These are phyloP conservation scores for Linnemannia schmuckeri DNA, from an alignment of 192 early-diverging fungal genomes.

Conservation along the genomic window DNA sequence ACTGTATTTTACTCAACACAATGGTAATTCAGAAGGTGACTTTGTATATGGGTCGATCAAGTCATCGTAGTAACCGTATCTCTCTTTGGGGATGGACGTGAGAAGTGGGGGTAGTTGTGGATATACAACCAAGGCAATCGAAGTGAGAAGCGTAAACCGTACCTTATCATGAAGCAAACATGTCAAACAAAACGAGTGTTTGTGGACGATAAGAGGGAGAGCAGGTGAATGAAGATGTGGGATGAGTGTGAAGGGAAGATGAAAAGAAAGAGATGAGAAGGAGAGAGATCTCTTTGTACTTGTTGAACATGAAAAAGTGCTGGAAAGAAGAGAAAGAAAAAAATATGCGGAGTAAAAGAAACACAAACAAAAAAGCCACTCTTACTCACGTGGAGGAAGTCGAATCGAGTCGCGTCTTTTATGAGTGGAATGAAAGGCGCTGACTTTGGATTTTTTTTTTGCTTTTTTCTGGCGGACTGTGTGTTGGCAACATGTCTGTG, in stretches of 20 bases:
- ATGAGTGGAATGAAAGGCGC: no score
- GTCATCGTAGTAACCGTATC: conserved; percentile 42
- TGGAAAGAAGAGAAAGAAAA: conserved; percentile 12
- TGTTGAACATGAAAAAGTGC: not conserved
- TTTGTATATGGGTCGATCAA: conserved; percentile 53
- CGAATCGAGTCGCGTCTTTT: not conserved
- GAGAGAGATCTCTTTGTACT: not conserved
- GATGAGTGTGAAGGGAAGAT: not conserved
- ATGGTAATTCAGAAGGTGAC: conserved; percentile 54
- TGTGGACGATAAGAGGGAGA: not conserved
- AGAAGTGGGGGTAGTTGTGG: not conserved
- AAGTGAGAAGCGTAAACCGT: not conserved
- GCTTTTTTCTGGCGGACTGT: no score
- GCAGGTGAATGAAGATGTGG: not conserved
- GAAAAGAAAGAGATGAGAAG: conserved; percentile 8
- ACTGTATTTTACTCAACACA: conserved; percentile 56
- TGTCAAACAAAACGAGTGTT: no score
- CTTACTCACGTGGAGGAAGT: not conserved
- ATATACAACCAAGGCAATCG: not conserved
- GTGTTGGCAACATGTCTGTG: no score
- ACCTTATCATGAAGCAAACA: conserved; percentile 1
- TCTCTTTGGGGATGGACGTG: not conserved
- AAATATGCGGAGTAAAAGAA: not conserved
- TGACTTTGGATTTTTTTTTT: no score
- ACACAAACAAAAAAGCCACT: conserved; percentile 13